Conservation (phyloP, 163 green algal species). For the Trebouxiophyceae sp. region DNA sequence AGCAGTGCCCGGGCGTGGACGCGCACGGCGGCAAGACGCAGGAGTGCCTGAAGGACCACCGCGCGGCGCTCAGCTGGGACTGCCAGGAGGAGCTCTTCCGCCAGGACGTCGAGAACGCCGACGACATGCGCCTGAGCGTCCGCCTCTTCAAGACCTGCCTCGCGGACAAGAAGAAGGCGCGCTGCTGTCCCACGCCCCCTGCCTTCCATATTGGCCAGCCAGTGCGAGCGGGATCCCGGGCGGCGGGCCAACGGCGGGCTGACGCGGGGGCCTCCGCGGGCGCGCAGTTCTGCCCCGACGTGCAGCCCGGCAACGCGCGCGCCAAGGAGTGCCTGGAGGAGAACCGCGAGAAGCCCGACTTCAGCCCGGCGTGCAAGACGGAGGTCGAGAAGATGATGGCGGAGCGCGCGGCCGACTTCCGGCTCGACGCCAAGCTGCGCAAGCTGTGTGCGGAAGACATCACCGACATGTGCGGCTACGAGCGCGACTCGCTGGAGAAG, state of each 20-base stretch:
- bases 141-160: conserved; percentile 30
- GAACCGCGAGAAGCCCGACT: conserved; percentile 45
- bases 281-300: conserved; percentile 37
- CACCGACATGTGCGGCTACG: conserved; percentile 19
- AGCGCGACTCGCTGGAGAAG: conserved; percentile 27
- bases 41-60: conserved; percentile 44
- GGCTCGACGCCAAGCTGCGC: conserved; percentile 54
- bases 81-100: conserved; percentile 50
- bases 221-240: no score
- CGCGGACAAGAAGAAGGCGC: conserved; percentile 33
- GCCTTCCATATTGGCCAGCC: background rate
- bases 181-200: background rate
- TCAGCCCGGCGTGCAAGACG: conserved; percentile 38
- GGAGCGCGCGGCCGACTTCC: conserved; percentile 63
- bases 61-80: conserved; percentile 31
- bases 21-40: conserved; percentile 48
- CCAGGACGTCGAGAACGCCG: conserved; percentile 42
- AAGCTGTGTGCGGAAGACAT: conserved; percentile 41
- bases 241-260: no score
- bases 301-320: conserved; percentile 39
- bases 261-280: no score
- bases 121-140: conserved; percentile 45
- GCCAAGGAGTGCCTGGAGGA: conserved; percentile 77
- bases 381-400: conserved; percentile 76
- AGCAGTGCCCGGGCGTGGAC: conserved; percentile 42